These are phyloP conservation scores for Vigna trinervia DNA, from an alignment of 306 rosid species.

Conservation along the genomic window DNA sequence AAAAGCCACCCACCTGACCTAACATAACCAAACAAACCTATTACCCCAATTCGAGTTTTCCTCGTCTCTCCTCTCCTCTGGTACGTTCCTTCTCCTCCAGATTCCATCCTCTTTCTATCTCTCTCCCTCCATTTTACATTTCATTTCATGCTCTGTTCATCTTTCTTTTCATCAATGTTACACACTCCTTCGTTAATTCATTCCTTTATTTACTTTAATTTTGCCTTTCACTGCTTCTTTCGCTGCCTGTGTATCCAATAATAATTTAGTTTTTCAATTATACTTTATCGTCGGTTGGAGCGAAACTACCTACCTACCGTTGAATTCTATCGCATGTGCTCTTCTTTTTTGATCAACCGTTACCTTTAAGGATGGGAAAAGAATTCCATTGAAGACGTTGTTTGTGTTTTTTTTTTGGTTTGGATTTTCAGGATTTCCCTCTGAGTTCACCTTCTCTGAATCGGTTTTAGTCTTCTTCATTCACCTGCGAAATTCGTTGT, in stretches of 20 bases:
- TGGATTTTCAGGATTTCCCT: neutral
- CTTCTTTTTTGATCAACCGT: constrained; percentile 6
- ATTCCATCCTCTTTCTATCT: neutral
- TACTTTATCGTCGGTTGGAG: neutral
- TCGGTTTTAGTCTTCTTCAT: neutral
- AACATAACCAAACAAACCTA: neutral
- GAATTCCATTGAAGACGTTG: neutral
- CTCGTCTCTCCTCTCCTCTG: neutral
- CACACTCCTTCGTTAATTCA: neutral
- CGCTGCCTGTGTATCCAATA: neutral
- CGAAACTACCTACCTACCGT: neutral
- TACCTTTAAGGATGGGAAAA: no score
- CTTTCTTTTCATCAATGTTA: neutral
- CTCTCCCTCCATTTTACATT: neutral
- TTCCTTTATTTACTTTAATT: neutral
- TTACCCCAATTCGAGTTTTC: constrained; percentile 29
- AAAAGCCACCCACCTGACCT: constrained; percentile 12
- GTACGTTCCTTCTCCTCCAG: constrained; percentile 25
- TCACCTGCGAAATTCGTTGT: neutral
- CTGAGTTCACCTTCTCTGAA: neutral
- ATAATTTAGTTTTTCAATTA: neutral
- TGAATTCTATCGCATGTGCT: constrained; percentile 8
- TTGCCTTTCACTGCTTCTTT: neutral
- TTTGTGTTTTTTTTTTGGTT: no score
- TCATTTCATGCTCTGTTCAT: neutral